phyloP scores from a whole-genome alignment of 805 yeast species.

The Candida wancherniae region DNA sequence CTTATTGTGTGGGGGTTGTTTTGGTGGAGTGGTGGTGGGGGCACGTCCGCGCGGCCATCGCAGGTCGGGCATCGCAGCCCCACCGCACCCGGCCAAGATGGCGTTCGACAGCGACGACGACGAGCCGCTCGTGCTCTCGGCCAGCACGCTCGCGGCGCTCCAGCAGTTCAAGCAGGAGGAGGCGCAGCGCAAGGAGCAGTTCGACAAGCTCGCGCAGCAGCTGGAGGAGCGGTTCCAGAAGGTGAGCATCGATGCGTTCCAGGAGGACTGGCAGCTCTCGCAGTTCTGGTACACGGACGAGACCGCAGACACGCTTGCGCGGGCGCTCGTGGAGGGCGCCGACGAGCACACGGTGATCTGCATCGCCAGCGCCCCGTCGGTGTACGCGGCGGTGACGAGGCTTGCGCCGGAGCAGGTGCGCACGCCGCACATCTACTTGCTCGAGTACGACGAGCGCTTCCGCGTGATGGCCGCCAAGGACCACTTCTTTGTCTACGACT shows the following conservation, averaged over 20 bases:
- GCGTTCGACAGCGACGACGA: conserved; percentile 32
- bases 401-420: conserved; percentile 50
- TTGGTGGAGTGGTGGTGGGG: conserved; percentile 4
- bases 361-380: conserved; percentile 87
- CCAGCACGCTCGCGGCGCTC: conserved; percentile 49
- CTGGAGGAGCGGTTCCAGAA: conserved; percentile 52
- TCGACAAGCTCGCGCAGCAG: conserved; percentile 46
- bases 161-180: conserved; percentile 68
- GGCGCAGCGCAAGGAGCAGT: conserved; percentile 48
- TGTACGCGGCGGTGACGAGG: conserved; percentile 72
- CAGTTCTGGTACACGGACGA: conserved; percentile 85
- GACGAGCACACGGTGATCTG: conserved; percentile 66
- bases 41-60: conserved; percentile 11
- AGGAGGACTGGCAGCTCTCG: conserved; percentile 92
- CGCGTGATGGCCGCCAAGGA: conserved; percentile 62
- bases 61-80: too few species aligned
- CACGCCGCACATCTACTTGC: conserved; percentile 63
- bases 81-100: neutral
- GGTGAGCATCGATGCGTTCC: conserved; percentile 64
- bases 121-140: conserved; percentile 42
- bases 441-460: conserved; percentile 79
- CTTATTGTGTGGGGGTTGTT: neutral
- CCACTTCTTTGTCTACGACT: conserved; percentile 72
- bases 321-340: conserved; percentile 73
- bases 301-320: conserved; percentile 66